Evolutionary conservation across 495 filamentous ascomycete species (phyloP), one percentile per base, ranked within the genome.

Genomic region (Trichoderma erinaceum): DNA sequence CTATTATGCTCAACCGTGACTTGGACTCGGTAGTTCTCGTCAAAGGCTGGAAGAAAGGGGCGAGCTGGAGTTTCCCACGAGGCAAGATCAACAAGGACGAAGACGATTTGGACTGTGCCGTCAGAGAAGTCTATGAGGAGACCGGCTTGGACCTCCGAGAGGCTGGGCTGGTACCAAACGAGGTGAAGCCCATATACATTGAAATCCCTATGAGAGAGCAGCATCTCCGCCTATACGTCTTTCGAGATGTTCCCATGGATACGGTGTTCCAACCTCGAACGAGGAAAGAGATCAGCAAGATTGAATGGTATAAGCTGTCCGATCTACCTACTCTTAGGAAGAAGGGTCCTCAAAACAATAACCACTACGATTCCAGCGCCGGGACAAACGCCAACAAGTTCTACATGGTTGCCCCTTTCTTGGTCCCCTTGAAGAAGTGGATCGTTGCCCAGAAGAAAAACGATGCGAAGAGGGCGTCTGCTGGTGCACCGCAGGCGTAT

Each of bases 21-120:
- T 96, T 99, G 94, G 92, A 97, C 73, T 85, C 92, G 64, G 89
- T 91, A 4, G 88, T 99, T 5, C 80, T 98, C 68, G 95, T 99
- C 43, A 95, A 97, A 73, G 96, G 95, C 29, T 98, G 93, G 90
- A 98, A 97, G 82, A 97, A 97, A 74, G 89, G 90, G 16, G 89
- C 94, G 6, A 93, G 88, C 72, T 98, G 96, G 96, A 97, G 93
- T 73, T 99, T 98, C 68, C 95, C 95, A 0, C 78, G 95, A 46
- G 95, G 95, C 8, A 99, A 99, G 77, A 97, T 99, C 77, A 97
- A 97, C 77, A 94, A 94, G 78, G 90, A 94, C 73, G 95, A 99
- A 78, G 88, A 88, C 58, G 94, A 98, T 70, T 78, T 97, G 46
- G 91, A 91, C 69, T 99, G 95, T 75, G 95, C 95, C 11, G 85